Evolutionary conservation across 78 protist genomes (phyloP), one percentile per base, ranked within the genome.

Genomic region (Anaeramoeba flamelloides): DNA sequence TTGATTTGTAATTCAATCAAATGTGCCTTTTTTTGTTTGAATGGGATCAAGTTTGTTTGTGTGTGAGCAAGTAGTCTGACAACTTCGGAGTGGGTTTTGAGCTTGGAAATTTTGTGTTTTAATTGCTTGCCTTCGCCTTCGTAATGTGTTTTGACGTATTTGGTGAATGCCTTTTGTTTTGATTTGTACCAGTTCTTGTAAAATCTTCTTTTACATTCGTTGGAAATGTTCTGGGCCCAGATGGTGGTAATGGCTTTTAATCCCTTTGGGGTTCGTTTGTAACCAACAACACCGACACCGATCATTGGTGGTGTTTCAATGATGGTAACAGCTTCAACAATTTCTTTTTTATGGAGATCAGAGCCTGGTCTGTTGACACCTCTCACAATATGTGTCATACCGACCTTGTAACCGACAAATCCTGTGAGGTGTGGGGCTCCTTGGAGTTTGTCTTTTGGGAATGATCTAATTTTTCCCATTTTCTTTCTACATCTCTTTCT

Each of bases 401-500:
- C 99, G 38, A 99, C 99, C 95, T 98, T 98, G 98, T 89, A 97
- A 74, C 93, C 99, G 80, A 94, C 77, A 94, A 95, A 95, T n/a
- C n/a, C 98, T 3, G 99, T 98, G 69, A 96, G 89, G 93, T 98
- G 99, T n/a, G n/a, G 76, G 91, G 90, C 38, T 86, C 79, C 89
- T 91, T 75, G 76, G 87, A 77, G 79, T 80, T 97, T 92, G 86
- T 98, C 99, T 86, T 90, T 89, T 69, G 99, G 99, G 99, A 97
- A 98, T n/a, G n/a, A n/a, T n/a, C n/a, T n/a, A 1, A 1, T 1
- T 37, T 81, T 38, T 34, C 99, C 99, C 40, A 89, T 87, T 81
- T 75, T 86, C 84, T 87, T 90, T 78, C 85, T 76, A 79, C 94
- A 83, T 39, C 99, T 89, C 97, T 94, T 95, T 79, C 96, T 84